Percentiles rank a stretch among this genome's conserved stretches.
phyloP scores from a whole-genome alignment of 2,329 filamentous ascomycete genomes.

The Ceratocystis variospora region DNA sequence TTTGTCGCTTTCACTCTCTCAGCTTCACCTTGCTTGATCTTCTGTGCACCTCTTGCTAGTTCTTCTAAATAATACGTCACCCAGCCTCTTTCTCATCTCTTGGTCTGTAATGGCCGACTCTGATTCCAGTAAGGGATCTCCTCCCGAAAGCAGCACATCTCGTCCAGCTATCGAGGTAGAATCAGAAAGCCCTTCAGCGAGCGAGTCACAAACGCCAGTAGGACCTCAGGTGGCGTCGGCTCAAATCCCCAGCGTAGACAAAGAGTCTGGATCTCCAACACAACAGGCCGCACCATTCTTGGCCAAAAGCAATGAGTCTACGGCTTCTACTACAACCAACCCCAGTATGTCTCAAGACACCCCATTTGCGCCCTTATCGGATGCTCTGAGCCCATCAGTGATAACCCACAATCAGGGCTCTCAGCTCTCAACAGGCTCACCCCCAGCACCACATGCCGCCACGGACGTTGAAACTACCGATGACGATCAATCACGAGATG shows the following conservation, averaged over 20 bases:
- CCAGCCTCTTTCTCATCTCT: background rate
- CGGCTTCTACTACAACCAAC: background rate
- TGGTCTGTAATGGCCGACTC: background rate
- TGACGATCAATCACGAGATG: background rate
- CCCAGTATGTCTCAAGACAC: background rate
- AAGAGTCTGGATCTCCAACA: background rate
- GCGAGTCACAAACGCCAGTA: background rate
- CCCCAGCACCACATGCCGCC: background rate
- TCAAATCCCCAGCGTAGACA: background rate
- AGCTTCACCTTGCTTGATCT: background rate
- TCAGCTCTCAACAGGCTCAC: background rate
- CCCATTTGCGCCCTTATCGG: background rate
- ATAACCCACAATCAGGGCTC: background rate
- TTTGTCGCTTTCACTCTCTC: background rate
- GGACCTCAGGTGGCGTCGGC: background rate
- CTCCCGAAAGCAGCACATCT: background rate
- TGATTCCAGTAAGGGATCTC: background rate
- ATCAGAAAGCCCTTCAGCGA: background rate
- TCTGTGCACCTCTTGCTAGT: background rate
- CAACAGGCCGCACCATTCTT: background rate
- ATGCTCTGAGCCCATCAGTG: background rate
- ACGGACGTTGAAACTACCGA: background rate
- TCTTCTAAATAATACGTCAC: background rate
- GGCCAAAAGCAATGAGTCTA: background rate
- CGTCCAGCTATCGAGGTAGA: slow-evolving; percentile 16